phyloP scores from a whole-genome alignment of 441 rosid species.

The Arabidopsis hybrid region DNA sequence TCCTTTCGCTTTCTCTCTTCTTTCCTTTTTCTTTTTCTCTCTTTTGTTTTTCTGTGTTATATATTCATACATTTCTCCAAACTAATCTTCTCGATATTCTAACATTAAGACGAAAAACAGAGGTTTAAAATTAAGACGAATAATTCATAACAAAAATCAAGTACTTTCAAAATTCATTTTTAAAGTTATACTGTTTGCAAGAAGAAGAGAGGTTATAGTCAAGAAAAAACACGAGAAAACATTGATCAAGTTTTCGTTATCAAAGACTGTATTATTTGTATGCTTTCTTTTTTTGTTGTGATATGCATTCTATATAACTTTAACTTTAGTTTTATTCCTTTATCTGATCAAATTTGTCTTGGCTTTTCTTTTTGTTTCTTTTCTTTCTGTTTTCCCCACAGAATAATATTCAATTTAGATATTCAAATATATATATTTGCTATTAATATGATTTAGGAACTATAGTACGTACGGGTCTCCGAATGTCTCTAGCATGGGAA shows the following conservation, averaged over 20 bases:
- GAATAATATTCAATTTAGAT: background rate
- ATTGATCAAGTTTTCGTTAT: slow-evolving; percentile 18
- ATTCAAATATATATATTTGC: background rate
- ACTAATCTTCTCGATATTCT: slow-evolving; percentile 20
- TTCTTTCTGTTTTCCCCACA: slow-evolving; percentile 23
- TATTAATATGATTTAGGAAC: slow-evolving; percentile 19
- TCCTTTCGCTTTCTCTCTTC: slow-evolving; percentile 49
- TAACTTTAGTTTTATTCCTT: slow-evolving; percentile 38
- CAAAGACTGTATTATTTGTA: slow-evolving; percentile 30
- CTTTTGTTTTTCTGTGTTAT: slow-evolving; percentile 31
- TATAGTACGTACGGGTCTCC: slow-evolving; percentile 34
- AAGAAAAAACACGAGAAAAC: background rate
- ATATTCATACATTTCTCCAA: background rate
- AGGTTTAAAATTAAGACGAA: background rate
- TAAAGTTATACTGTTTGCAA: background rate
- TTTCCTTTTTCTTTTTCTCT: slow-evolving; percentile 10
- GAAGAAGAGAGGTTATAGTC: background rate
- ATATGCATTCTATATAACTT: slow-evolving; percentile 36
- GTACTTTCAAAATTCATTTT: background rate
- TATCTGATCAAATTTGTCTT: slow-evolving; percentile 41
- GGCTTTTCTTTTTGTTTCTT: slow-evolving; percentile 37
- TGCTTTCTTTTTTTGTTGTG: slow-evolving; percentile 31
- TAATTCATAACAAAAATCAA: background rate
- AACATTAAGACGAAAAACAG: background rate
- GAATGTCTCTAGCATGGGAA: slow-evolving; percentile 45